Evolutionary conservation across 2,329 filamentous ascomycete species (phyloP).

Genomic region (Aphanoascus verrucosus): DNA sequence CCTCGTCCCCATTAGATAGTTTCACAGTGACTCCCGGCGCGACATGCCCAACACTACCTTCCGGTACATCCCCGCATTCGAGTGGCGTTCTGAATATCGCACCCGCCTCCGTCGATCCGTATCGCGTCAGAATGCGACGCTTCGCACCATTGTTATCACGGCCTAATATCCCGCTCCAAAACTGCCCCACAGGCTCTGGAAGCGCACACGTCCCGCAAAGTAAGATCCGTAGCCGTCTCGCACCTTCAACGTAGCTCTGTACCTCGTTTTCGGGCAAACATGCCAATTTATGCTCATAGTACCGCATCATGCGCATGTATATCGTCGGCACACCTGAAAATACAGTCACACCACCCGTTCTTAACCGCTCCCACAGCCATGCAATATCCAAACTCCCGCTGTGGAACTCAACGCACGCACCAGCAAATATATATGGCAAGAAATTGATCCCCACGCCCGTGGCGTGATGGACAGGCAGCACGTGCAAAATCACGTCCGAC

Average conservation of each 20-base stretch:
- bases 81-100: conserved; percentile 32
- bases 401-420: conserved; percentile 15
- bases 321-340: conserved; percentile 15
- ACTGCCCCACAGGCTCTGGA: conserved; percentile 13
- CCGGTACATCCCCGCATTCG: conserved; percentile 17
- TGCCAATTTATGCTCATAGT: conserved; percentile 13
- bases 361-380: conserved; percentile 15
- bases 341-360: conserved; percentile 10
- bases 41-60: conserved; percentile 25
- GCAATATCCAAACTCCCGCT: conserved; percentile 12
- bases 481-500: conserved; percentile 27
- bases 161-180: conserved; percentile 18
- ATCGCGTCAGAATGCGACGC: conserved; percentile 18
- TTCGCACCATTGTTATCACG: background rate
- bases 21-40: conserved; percentile 31
- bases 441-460: conserved; percentile 17
- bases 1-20: conserved; percentile 24
- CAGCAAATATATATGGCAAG: conserved; percentile 13
- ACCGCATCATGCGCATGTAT: conserved; percentile 16
- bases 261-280: conserved; percentile 2
- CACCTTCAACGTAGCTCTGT: conserved; percentile 11
- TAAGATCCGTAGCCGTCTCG: conserved; percentile 9
- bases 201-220: conserved; percentile 14
- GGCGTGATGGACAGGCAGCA: conserved; percentile 16
- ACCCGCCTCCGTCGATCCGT: conserved; percentile 34